Evolutionary conservation across 116 monocot genomes (phyloP).

Genomic region (Iris pallida): DNA sequence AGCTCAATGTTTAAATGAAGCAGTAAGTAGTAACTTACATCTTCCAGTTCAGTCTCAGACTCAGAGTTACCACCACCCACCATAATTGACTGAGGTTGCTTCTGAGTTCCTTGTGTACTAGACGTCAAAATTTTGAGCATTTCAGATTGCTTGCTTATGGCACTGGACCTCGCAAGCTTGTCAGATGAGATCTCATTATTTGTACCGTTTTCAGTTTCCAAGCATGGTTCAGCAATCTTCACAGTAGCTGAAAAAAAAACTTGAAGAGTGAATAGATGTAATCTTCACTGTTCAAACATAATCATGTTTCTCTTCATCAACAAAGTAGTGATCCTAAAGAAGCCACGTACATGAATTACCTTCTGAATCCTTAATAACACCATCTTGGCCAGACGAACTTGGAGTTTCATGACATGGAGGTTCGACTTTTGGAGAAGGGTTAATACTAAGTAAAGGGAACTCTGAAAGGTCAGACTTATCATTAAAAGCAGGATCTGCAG

Average conservation of each 20-base stretch:
- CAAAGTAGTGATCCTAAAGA: neutral
- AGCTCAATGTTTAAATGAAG: neutral
- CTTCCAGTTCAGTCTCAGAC: conserved; percentile 42
- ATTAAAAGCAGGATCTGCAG: conserved; percentile 10
- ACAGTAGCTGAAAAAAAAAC: conserved; percentile 9
- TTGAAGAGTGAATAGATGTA: neutral
- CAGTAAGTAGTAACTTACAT: conserved; percentile 47
- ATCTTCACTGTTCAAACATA: conserved; percentile 4
- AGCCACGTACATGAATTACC: conserved; percentile 4
- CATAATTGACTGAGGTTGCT: conserved; percentile 12
- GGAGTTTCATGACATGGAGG: neutral
- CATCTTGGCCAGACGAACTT: too few species aligned
- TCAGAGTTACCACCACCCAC: conserved; percentile 19
- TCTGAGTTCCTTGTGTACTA: conserved; percentile 5
- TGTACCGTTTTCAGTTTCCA: conserved; percentile 5
- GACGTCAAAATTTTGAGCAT: conserved; percentile 8
- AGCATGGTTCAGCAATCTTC: neutral
- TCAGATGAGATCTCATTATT: conserved; percentile 15
- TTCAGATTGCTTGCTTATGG: conserved; percentile 16
- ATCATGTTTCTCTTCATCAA: conserved; percentile 10
- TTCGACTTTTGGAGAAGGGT: conserved; percentile 5
- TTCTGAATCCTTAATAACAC: conserved; percentile 5
- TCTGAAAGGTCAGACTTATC: conserved; percentile 4
- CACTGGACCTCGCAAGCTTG: conserved; percentile 3
- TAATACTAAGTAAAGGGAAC: neutral